Evolutionary conservation across 1,284 basidiomycete genomes (phyloP).

Genomic region (Thecaphora frezii): DNA sequence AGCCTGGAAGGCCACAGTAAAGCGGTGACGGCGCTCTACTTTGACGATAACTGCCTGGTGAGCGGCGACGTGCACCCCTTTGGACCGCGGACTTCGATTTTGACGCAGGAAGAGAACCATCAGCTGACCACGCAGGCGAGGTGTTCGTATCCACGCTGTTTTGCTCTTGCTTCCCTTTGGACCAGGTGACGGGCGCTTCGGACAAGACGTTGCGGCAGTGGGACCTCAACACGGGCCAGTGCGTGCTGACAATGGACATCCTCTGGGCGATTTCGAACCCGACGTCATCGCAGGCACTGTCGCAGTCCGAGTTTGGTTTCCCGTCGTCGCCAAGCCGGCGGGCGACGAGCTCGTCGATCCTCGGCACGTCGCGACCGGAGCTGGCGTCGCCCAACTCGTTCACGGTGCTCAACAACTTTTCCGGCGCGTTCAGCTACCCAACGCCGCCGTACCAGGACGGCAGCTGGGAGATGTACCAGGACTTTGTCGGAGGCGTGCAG

Average conservation of each 20-base stretch:
- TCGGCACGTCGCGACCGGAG: conserved; percentile 25
- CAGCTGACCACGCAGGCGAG: no score
- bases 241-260: conserved; percentile 98
- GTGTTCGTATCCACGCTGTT: no score
- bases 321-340: conserved; percentile 61
- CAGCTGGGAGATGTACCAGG: conserved; percentile 88
- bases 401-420: conserved; percentile 52
- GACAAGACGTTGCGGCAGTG: conserved; percentile 98
- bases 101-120: no score
- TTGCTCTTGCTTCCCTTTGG: no score
- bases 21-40: conserved; percentile 87
- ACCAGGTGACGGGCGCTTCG: conserved; percentile 75
- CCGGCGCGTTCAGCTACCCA: conserved; percentile 66
- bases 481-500: conserved; percentile 95
- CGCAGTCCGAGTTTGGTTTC: conserved; percentile 44
- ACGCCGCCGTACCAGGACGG: conserved; percentile 86
- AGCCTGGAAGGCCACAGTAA: conserved; percentile 88
- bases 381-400: conserved; percentile 26
- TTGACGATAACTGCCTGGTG: conserved; percentile 90
- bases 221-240: conserved; percentile 95
- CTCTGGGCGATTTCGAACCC: conserved; percentile 98
- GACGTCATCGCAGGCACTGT: conserved; percentile 64
- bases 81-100: no score
- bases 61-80: background rate
- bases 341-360: conserved; percentile 28